Percentiles rank a stretch among this genome's conserved stretches.
Evolutionary conservation across 441 rosid species (phyloP).

Genomic region (Adansonia madagascariensis): DNA sequence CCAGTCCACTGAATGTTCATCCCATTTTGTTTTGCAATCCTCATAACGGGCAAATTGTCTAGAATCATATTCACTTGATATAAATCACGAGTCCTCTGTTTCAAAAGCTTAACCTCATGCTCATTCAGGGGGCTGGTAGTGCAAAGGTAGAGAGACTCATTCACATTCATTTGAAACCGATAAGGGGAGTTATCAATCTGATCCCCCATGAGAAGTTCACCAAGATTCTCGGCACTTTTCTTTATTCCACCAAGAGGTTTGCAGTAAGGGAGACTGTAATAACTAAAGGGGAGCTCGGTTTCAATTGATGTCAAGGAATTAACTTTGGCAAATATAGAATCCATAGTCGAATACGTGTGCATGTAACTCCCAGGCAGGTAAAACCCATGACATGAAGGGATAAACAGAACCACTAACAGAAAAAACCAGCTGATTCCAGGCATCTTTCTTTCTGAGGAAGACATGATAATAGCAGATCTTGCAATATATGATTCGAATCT

Average conservation of each 20-base stretch:
- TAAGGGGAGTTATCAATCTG: constrained; percentile 90
- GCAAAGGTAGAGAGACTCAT: constrained; percentile 82
- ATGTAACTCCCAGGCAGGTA: constrained; percentile 89
- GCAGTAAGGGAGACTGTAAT: constrained; percentile 88
- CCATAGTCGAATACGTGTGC: constrained; percentile 65
- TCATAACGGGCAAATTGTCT: constrained; percentile 89
- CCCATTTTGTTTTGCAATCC: constrained; percentile 73
- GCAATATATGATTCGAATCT: constrained; percentile 7
- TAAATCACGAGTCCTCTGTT: constrained; percentile 84
- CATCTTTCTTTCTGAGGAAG: constrained; percentile 45
- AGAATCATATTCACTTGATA: constrained; percentile 92
- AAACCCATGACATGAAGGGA: constrained; percentile 58
- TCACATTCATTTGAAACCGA: constrained; percentile 69
- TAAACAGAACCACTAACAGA: constrained; percentile 48
- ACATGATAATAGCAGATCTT: constrained; percentile 26
- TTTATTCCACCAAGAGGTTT: constrained; percentile 62
- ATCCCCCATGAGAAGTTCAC: constrained; percentile 98
- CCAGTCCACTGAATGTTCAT: constrained; percentile 90
- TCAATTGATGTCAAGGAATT: constrained; percentile 90
- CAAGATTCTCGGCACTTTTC: constrained; percentile 92
- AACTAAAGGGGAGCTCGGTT: constrained; percentile 89
- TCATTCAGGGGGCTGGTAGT: constrained; percentile 60
- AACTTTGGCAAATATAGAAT: constrained; percentile 63
- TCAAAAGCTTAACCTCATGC: constrained; percentile 85
- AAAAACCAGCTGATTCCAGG: constrained; percentile 45